phyloP scores from a whole-genome alignment of 495 filamentous ascomycete species.

The Daldinia decipiens region DNA sequence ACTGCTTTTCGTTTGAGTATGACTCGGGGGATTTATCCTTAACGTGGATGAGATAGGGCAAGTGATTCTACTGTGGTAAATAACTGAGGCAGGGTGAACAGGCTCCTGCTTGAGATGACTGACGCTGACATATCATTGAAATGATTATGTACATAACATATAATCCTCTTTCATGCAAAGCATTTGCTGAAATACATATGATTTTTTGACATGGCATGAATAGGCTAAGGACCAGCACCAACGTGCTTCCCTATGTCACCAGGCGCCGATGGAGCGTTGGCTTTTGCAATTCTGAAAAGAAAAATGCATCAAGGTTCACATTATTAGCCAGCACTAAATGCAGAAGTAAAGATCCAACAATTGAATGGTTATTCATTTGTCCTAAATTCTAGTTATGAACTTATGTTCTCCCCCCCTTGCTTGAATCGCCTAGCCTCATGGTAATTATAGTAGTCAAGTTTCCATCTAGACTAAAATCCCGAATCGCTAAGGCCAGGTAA shows the following conservation, averaged over 20 bases:
- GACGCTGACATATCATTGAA: not conserved
- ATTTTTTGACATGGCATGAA: not conserved
- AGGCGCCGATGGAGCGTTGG: not conserved
- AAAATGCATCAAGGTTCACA: not conserved
- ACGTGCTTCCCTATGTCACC: not conserved
- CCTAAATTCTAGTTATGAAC: constrained; percentile 23
- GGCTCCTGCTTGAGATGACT: not conserved
- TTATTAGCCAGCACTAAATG: not conserved
- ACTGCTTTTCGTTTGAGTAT: not conserved
- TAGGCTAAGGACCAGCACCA: not conserved
- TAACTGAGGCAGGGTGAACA: not conserved
- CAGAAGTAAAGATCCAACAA: not conserved
- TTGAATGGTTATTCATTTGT: constrained; percentile 14
- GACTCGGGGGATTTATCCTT: not conserved
- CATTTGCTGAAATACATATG: not conserved
- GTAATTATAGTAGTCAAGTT: not conserved
- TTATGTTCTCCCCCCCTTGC: constrained; percentile 4
- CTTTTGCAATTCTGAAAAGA: not conserved
- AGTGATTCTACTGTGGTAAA: not conserved
- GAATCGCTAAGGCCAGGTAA: not conserved
- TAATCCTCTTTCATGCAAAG: constrained; percentile 20
- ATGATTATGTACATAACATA: not conserved
- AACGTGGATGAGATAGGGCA: not conserved
- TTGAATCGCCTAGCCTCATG: not conserved
- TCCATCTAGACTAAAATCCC: not conserved